phyloP scores from a whole-genome alignment of 2,329 filamentous ascomycete genomes.

The Trichothecium roseum region DNA sequence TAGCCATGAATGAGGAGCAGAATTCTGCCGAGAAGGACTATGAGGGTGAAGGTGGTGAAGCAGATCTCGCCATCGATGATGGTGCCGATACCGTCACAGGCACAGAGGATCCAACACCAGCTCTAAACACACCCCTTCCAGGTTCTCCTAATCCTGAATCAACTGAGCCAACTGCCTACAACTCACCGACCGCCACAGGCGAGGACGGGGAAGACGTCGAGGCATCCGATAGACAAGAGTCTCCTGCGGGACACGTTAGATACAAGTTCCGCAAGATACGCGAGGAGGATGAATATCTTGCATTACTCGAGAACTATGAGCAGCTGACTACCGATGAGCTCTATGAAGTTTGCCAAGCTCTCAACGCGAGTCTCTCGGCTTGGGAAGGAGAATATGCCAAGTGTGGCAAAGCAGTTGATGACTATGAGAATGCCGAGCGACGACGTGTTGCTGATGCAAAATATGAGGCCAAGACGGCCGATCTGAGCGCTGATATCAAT shows the following conservation, averaged over 20 bases:
- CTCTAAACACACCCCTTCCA: slow-evolving; percentile 25
- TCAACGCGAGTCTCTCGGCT: slow-evolving; percentile 33
- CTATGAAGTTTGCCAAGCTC: slow-evolving; percentile 30
- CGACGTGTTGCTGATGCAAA: slow-evolving; percentile 38
- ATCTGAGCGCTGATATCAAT: slow-evolving; percentile 28
- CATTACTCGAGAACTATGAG: slow-evolving; percentile 38
- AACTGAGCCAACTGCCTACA: slow-evolving; percentile 22
- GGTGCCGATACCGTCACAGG: slow-evolving; percentile 17
- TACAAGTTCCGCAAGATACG: slow-evolving; percentile 41
- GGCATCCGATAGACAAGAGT: slow-evolving; percentile 22
- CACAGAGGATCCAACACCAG: slow-evolving; percentile 23
- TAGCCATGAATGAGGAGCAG: slow-evolving; percentile 16
- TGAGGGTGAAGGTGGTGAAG: slow-evolving; percentile 11
- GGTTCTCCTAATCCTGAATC: slow-evolving; percentile 29
- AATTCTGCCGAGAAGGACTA: slow-evolving; percentile 20
- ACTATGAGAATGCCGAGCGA: slow-evolving; percentile 45
- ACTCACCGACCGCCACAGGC: slow-evolving; percentile 24
- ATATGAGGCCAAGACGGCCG: slow-evolving; percentile 32
- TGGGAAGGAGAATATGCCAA: slow-evolving; percentile 46
- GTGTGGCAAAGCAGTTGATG: slow-evolving; percentile 40
- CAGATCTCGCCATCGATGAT: slow-evolving; percentile 14
- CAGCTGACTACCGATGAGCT: slow-evolving; percentile 36
- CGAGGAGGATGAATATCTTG: slow-evolving; percentile 36
- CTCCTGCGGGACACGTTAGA: slow-evolving; percentile 14
- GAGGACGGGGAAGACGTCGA: slow-evolving; percentile 27